phyloP scores from a whole-genome alignment of 371 early-diverging fungal genomes.

The Apophysomyces elegans region DNA sequence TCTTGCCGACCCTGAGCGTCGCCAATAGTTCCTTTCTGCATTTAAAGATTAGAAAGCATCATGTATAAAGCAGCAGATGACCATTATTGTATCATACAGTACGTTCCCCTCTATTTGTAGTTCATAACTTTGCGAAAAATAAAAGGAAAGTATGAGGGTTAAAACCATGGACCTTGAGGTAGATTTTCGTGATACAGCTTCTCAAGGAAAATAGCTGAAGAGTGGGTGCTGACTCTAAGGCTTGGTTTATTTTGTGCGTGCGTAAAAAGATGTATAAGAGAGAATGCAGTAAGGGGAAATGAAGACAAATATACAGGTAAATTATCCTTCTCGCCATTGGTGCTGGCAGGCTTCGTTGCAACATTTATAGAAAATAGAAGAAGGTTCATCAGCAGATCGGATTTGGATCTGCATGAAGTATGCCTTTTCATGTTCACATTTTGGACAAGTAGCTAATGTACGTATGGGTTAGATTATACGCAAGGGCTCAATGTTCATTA shows the following conservation, averaged over 20 bases:
- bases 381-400: constrained; percentile 96
- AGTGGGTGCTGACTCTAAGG: neutral
- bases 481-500: neutral
- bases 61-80: too few relatives aligned
- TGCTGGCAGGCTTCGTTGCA: constrained; percentile 69
- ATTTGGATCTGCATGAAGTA: constrained; percentile 95
- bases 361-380: constrained; percentile 89
- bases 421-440: constrained; percentile 87
- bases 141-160: too few relatives aligned
- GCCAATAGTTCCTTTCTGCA: neutral
- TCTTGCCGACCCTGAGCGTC: constrained; percentile 75
- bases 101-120: too few relatives aligned
- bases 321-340: constrained; percentile 78
- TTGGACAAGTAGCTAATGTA: constrained; percentile 74
- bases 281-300: neutral
- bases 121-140: too few relatives aligned
- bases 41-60: too few relatives aligned
- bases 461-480: constrained; percentile 8
- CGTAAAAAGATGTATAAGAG: neutral
- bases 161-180: too few relatives aligned
- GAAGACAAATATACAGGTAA: neutral
- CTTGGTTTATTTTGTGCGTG: neutral
- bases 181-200: too few relatives aligned
- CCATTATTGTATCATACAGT: too few relatives aligned
- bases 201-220: too few relatives aligned